Evolutionary conservation across 1,284 basidiomycete genomes (phyloP).

Genomic region (Sporisorium iseilematis-ciliati): DNA sequence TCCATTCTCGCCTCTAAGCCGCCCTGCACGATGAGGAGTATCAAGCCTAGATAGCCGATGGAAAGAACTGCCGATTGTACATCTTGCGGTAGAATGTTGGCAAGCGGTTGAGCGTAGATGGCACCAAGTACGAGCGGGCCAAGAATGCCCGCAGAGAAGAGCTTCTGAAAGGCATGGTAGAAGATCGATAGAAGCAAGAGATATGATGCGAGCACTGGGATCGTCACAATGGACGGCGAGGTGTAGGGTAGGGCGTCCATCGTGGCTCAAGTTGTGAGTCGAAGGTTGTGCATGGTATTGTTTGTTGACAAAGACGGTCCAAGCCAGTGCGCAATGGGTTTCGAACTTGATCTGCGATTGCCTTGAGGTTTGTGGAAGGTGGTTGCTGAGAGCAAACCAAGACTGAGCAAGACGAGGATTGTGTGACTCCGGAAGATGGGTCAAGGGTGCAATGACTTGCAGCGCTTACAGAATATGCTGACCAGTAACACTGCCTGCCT

Average conservation of each 20-base stretch:
- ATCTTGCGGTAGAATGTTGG: constrained; percentile 70
- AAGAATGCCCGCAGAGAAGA: constrained; percentile 65
- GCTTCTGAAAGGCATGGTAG: constrained; percentile 60
- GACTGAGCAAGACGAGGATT: no score
- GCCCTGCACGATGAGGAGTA: constrained; percentile 75
- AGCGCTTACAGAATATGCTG: no score
- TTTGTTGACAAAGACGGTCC: no score
- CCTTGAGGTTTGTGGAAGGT: no score
- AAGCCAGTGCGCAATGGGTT: no score
- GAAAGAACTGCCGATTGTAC: constrained; percentile 72
- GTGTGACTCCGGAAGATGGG: no score
- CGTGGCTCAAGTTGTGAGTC: not conserved
- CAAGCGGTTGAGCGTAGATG: constrained; percentile 73
- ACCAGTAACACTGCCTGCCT: no score
- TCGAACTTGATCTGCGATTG: no score
- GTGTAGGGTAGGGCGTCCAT: constrained; percentile 27
- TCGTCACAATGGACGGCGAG: constrained; percentile 25
- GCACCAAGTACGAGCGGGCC: constrained; percentile 74
- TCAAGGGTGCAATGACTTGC: no score
- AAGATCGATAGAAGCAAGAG: constrained; percentile 68
- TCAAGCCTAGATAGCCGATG: constrained; percentile 74
- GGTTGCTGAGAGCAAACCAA: no score
- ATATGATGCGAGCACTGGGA: constrained; percentile 54
- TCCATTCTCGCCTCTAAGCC: constrained; percentile 44
- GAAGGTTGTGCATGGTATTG: no score